Percentiles rank a stretch among this genome's conserved stretches.
Evolutionary conservation across 495 filamentous ascomycete genomes (phyloP).

Genomic region (Daldinia bambusicola): DNA sequence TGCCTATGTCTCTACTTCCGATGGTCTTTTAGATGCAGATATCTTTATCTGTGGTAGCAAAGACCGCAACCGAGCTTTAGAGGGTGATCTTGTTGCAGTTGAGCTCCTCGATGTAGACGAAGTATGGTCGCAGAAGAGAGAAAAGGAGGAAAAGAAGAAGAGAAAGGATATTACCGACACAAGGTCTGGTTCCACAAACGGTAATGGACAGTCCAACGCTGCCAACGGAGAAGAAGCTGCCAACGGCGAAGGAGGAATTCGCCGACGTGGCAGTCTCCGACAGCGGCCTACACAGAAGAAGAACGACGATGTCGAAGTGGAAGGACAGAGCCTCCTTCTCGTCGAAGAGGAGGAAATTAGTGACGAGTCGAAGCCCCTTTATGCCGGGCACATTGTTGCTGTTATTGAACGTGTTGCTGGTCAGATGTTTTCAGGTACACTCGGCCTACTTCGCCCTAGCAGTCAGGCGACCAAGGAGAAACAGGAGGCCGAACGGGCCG

Average conservation of each 20-base stretch:
- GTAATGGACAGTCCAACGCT: constrained; percentile 70
- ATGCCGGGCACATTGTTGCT: constrained; percentile 95
- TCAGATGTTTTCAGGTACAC: constrained; percentile 98
- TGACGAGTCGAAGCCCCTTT: constrained; percentile 96
- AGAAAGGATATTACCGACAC: constrained; percentile 98
- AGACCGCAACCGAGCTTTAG: constrained; percentile 93
- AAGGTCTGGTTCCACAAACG: constrained; percentile 75
- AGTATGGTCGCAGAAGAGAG: constrained; percentile 97
- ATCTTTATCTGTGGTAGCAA: constrained; percentile 99
- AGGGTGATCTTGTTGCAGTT: constrained; percentile 94
- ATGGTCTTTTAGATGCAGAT: constrained; percentile 88
- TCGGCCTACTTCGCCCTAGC: constrained; percentile 92
- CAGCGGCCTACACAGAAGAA: constrained; percentile 99
- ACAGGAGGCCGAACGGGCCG: constrained; percentile 94
- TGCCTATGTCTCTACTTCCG: constrained; percentile 93
- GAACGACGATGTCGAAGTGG: constrained; percentile 99
- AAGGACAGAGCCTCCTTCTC: constrained; percentile 94
- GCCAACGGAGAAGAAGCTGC: constrained; percentile 73
- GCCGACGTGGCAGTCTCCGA: constrained; percentile 90
- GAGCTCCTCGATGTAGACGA: constrained; percentile 98
- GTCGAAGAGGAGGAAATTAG: constrained; percentile 99
- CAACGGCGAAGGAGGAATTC: constrained; percentile 81
- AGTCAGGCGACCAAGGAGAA: constrained; percentile 99
- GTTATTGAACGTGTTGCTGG: constrained; percentile 96
- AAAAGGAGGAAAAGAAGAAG: constrained; percentile 99